Percentiles rank a stretch among this genome's conserved stretches.
Conservation (phyloP, 2,329 filamentous ascomycete species). For the Dactylonectria estremocensis region DNA sequence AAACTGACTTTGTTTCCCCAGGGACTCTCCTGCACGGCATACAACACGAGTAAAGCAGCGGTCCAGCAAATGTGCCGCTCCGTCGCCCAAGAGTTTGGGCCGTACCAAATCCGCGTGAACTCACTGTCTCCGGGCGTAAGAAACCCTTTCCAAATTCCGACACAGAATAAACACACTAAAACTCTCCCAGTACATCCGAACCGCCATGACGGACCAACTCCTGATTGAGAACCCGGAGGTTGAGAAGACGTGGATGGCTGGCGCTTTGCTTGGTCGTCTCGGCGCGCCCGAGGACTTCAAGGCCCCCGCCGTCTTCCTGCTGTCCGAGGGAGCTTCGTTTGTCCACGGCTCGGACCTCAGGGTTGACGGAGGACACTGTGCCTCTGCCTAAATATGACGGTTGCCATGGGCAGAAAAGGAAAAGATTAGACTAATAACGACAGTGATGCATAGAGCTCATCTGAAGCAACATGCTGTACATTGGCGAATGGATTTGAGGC, state of each 20-base stretch:
- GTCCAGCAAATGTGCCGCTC: conserved; percentile 73
- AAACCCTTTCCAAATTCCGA: background rate
- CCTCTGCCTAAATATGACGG: conserved; percentile 47
- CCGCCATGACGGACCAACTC: conserved; percentile 63
- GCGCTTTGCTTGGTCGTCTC: conserved; percentile 67
- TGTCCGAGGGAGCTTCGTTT: conserved; percentile 70
- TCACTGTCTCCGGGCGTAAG: conserved; percentile 73
- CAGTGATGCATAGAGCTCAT: conserved; percentile 5
- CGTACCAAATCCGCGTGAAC: conserved; percentile 75
- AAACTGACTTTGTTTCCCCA: conserved; percentile 43
- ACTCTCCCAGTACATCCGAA: conserved; percentile 59
- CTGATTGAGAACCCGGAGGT: conserved; percentile 63
- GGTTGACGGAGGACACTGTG: conserved; percentile 71
- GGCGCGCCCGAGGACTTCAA: conserved; percentile 72
- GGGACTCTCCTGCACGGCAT: conserved; percentile 75
- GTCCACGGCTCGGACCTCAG: conserved; percentile 72
- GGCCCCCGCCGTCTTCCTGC: conserved; percentile 69
- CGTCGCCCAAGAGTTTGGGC: conserved; percentile 74
- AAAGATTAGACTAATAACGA: conserved; percentile 23
- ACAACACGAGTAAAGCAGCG: conserved; percentile 75
- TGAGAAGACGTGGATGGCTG: conserved; percentile 67
- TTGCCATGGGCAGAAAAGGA: background rate
- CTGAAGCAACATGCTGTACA: background rate
- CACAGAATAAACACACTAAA: background rate
- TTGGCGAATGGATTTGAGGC: background rate